A percentile compares a stretch with the other conserved stretches of the same genome.
phyloP scores from a whole-genome alignment of 208 protist species.

The Trypanosoma avium region DNA sequence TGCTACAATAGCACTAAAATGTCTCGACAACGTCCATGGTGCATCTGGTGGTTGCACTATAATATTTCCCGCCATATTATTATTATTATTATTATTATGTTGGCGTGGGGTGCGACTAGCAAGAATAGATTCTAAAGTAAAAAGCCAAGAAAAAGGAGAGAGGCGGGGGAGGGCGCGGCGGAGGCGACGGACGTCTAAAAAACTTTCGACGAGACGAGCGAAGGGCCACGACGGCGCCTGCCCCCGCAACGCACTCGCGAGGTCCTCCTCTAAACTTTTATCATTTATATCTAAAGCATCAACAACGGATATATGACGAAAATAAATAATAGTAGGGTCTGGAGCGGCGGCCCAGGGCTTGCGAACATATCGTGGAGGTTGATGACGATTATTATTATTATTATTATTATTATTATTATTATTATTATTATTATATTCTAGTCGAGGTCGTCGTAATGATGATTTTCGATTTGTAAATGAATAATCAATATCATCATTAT shows the following conservation, averaged over 20 bases:
- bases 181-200: conserved; percentile 78
- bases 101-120: conserved; percentile 33
- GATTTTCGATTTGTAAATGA: not conserved
- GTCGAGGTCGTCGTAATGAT: conserved; percentile 21
- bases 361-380: conserved; percentile 29
- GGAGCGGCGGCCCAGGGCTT: conserved; percentile 38
- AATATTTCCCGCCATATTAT: not conserved
- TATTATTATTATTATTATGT: conserved; percentile 5
- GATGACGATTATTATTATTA: too few species aligned
- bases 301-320: conserved; percentile 37
- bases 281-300: conserved; percentile 34
- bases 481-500: conserved; percentile 3
- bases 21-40: conserved; percentile 78
- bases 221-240: conserved; percentile 66
- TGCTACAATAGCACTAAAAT: conserved; percentile 68
- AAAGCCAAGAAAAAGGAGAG: conserved; percentile 58
- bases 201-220: conserved; percentile 51
- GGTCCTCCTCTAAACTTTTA: conserved; percentile 67
- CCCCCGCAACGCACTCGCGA: conserved; percentile 38
- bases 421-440: too few species aligned
- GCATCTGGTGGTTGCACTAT: conserved; percentile 37
- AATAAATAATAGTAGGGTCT: conserved; percentile 40
- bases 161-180: conserved; percentile 40
- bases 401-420: too few species aligned
- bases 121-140: conserved; percentile 52